Percentiles rank a stretch among this genome's conserved stretches.
phyloP scores from a whole-genome alignment of 2,329 filamentous ascomycete species.

The Alternaria solani region DNA sequence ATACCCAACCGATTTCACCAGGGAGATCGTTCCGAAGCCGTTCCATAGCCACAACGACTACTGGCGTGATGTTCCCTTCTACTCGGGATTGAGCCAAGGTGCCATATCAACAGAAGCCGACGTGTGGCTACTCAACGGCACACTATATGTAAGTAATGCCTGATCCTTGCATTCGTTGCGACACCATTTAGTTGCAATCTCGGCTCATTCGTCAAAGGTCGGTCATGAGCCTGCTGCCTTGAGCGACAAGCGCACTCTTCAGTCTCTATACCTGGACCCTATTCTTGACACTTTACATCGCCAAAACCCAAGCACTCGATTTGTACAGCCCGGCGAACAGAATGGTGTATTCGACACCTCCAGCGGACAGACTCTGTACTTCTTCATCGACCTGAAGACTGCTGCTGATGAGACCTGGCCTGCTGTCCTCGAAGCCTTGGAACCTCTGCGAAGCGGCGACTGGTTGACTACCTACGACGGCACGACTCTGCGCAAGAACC shows the following conservation, averaged over 20 bases:
- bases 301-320: conserved; percentile 64
- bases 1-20: conserved; percentile 69
- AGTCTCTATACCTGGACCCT: conserved; percentile 67
- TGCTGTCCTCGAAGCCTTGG: conserved; percentile 63
- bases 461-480: conserved; percentile 64
- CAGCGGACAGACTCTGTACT: conserved; percentile 65
- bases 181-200: background rate
- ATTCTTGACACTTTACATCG: conserved; percentile 64
- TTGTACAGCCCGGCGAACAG: conserved; percentile 56
- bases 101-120: conserved; percentile 67
- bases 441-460: conserved; percentile 62
- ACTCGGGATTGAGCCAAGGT: conserved; percentile 64
- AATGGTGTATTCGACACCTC: conserved; percentile 71
- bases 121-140: conserved; percentile 66
- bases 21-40: conserved; percentile 65
- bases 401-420: conserved; percentile 64
- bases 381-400: conserved; percentile 72
- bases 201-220: conserved; percentile 51
- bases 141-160: conserved; percentile 58
- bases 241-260: conserved; percentile 61
- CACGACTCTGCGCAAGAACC: conserved; percentile 54
- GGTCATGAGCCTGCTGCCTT: conserved; percentile 65
- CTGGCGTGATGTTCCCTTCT: conserved; percentile 59
- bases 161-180: background rate
- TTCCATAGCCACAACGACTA: conserved; percentile 70